Evolutionary conservation across 345 rosid species (phyloP).

Genomic region (Durio zibethinus): DNA sequence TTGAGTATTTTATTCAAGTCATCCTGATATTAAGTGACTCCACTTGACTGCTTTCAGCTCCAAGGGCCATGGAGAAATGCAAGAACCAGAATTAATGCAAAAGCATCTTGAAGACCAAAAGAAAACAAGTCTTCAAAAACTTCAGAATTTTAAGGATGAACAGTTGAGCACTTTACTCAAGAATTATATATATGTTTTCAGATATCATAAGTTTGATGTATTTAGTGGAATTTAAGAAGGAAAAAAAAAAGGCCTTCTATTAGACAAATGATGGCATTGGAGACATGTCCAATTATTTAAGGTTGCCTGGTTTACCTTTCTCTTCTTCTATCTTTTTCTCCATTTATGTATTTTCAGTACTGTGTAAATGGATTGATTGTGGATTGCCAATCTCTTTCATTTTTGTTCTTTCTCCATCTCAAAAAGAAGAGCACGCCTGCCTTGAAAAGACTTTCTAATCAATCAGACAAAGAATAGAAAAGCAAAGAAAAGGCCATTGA

Average conservation of each 20-base stretch:
- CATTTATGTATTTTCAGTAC: slow-evolving; percentile 11
- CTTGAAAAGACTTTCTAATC: neutral
- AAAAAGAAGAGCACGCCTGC: slow-evolving; percentile 5
- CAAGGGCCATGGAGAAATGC: slow-evolving; percentile 65
- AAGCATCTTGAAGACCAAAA: slow-evolving; percentile 9
- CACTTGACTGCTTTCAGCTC: slow-evolving; percentile 37
- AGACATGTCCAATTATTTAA: slow-evolving; percentile 7
- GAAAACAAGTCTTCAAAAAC: slow-evolving; percentile 11
- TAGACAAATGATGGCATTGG: slow-evolving; percentile 18
- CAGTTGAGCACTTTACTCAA: slow-evolving; percentile 20
- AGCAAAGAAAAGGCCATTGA: neutral
- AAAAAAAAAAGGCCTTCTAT: neutral
- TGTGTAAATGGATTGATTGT: slow-evolving; percentile 43
- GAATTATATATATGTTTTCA: slow-evolving; percentile 17
- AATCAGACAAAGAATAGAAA: neutral
- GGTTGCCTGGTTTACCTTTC: slow-evolving; percentile 12
- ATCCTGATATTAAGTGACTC: neutral
- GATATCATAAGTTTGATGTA: slow-evolving; percentile 29
- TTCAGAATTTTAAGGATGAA: slow-evolving; percentile 11
- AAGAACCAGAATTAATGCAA: slow-evolving; percentile 43
- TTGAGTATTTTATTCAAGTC: neutral
- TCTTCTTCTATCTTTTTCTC: neutral
- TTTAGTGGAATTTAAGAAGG: slow-evolving; percentile 14
- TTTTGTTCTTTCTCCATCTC: neutral
- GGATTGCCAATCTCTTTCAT: neutral